Conservation (phyloP, 768 basidiomycete species). For the Mycena galopus region DNA sequence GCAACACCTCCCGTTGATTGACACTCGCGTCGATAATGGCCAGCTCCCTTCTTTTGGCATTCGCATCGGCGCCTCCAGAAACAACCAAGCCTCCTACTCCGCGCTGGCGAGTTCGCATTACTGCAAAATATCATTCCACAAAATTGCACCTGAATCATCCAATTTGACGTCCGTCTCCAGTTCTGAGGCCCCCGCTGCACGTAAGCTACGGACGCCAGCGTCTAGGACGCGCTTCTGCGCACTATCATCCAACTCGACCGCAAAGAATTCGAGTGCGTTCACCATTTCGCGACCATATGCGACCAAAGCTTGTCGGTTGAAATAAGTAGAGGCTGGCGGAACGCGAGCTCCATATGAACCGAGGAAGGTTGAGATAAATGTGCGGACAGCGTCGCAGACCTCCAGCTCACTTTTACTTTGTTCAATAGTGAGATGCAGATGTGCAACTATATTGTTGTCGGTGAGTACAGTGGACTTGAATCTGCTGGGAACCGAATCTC, state of each 20-base stretch:
- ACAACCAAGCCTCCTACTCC: too few relatives aligned
- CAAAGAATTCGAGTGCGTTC: slow-evolving; percentile 42
- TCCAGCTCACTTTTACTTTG: slow-evolving; percentile 28
- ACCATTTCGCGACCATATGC: slow-evolving; percentile 48
- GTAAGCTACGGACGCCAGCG: slow-evolving; percentile 40
- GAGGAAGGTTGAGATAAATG: slow-evolving; percentile 40
- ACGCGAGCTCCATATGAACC: slow-evolving; percentile 26
- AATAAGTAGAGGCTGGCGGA: slow-evolving; percentile 30
- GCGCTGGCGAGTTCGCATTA: not conserved
- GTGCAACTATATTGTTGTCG: slow-evolving; percentile 41
- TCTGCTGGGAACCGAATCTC: slow-evolving; percentile 16
- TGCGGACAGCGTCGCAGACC: slow-evolving; percentile 25
- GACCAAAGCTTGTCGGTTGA: slow-evolving; percentile 39
- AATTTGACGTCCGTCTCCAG: not conserved
- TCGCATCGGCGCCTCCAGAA: too few relatives aligned
- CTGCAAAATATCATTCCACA: slow-evolving; percentile 3
- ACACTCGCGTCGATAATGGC: too few relatives aligned
- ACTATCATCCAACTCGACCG: slow-evolving; percentile 35
- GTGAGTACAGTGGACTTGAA: not conserved
- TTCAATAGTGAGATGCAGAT: slow-evolving; percentile 44
- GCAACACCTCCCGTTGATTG: too few relatives aligned
- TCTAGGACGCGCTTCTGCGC: slow-evolving; percentile 34
- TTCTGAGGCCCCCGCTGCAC: slow-evolving; percentile 36
- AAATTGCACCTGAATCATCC: not conserved
- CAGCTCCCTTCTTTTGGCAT: too few relatives aligned